Evolutionary conservation across 805 yeast species (phyloP), one percentile per base, ranked within the genome.

Genomic region (Yarrowia alimentaria): DNA sequence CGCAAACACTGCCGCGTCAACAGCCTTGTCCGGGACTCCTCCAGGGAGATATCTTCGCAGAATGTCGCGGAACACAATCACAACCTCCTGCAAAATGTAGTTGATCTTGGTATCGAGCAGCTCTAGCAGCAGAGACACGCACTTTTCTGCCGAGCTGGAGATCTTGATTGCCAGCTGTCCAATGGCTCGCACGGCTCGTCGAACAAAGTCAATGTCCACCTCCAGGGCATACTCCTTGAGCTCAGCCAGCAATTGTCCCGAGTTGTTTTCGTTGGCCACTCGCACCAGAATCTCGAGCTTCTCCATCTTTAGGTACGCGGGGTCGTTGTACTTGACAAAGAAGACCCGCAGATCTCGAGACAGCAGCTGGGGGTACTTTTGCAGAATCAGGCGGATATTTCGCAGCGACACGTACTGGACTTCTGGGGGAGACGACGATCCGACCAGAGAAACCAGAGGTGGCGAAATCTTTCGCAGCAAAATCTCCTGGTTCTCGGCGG

Each of bases 121-220:
- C 22, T 76, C 81, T 21, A 77, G 59, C 6, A 90, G 64, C 1
- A 79, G 77, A 3, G 75, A 74, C 3, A 86, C 83, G 64, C 95
- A 86, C 17, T 47, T 47, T 6, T 71, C 67, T 0, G 90, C 81
- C 0, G 85, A 79, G 5, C 64, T 64, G 21, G 79, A 79, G 12
- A 88, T 67, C 60, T 87, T 88, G 22, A 89, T 80, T 0, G 96
- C 95, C 17, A 91, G 69, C 61, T 89, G 86, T 2, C 97, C 97
- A 55, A 91, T 80, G 0, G 96, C 95, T 54, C 95, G 69, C 4
- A 91, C 80, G 0, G 97, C 89, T 59, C 88, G 85, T 52, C 95
- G 72, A 1, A 90, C 86, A 83, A 89, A 87, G 53, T 84, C 83
- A 17, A 81, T 76, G 64, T 90, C 96, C 9, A 86, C 81, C 59